These are phyloP conservation scores for Ophiostoma piceae DNA, from an alignment of 2,329 filamentous ascomycete species.

Conservation along the genomic window DNA sequence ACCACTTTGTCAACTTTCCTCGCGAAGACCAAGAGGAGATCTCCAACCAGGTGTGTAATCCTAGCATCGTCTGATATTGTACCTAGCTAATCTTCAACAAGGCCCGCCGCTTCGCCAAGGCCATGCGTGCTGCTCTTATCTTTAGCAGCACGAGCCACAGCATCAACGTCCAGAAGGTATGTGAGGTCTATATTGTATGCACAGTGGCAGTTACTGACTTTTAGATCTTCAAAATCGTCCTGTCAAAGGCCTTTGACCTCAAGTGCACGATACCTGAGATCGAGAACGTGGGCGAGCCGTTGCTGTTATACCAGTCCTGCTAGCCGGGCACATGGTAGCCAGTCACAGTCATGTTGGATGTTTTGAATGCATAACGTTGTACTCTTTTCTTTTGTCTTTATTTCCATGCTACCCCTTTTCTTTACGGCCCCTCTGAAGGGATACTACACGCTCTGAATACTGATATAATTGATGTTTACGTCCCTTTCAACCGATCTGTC, in stretches of 20 bases:
- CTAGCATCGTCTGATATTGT: neutral
- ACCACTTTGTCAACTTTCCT: constrained; percentile 98
- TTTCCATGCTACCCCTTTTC: neutral
- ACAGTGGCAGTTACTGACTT: constrained; percentile 6
- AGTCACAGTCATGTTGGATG: neutral
- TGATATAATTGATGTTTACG: constrained; percentile 11
- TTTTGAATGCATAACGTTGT: neutral
- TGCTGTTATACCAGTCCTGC: constrained; percentile 78
- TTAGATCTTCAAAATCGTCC: constrained; percentile 98
- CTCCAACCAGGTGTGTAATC: constrained; percentile 69
- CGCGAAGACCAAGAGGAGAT: constrained; percentile 98
- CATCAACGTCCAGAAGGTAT: constrained; percentile 97
- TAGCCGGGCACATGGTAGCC: constrained; percentile 27
- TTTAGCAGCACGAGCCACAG: constrained; percentile 99
- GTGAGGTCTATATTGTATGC: constrained; percentile 19
- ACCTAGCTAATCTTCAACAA: constrained; percentile 44
- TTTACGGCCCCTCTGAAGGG: neutral
- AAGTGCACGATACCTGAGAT: constrained; percentile 99
- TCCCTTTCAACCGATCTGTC: neutral
- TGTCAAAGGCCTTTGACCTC: constrained; percentile 96
- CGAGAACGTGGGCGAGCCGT: constrained; percentile 92
- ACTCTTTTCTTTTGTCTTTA: constrained; percentile 3
- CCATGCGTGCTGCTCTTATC: constrained; percentile 95
- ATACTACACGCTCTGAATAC: neutral
- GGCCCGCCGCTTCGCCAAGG: constrained; percentile 93